Evolutionary conservation across 345 rosid genomes (phyloP), one percentile per base, ranked within the genome.

Genomic region (Rhizophora mangle): DNA sequence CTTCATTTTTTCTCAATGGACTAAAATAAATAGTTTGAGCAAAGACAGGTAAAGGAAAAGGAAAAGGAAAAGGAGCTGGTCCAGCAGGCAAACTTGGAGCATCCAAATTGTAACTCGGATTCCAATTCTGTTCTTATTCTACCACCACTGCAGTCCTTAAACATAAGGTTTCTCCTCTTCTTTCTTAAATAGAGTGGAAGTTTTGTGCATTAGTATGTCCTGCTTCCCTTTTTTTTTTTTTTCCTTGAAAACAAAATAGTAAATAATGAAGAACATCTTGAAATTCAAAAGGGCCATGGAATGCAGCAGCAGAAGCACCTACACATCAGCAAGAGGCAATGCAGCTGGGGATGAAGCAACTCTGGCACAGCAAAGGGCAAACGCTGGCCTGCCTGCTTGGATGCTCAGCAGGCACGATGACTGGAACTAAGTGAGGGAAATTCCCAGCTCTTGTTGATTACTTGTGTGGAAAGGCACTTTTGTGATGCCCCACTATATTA

Each of bases 61-160:
- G 97, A 93, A 49, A 88, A 76, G 84, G 97, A 88, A 19, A 91
- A 86, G 77, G 96, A 89, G 47, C 86, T 75, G 83, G 96, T 72
- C 46, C 82, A 85, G 65, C 59, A 77, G 58, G 67, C 63, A 53
- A 78, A 73, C 10, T 63, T 69, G 81, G 72, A 77, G 60, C 82
- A 69, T 27, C 85, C 74, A 69, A 70, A 72, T 31, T 39, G 51
- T 21, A 73, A 65, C 61, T 72, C 75, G 59, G 79, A 78, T 74
- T 71, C 88, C 39, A 66, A 87, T 62, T 64, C 86, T 4, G 22
- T 76, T 64, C 74, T 73, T 71, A 64, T 62, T 49, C 70, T 83
- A 37, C 89, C 78, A 47, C 81, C 82, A 57, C 43, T 72, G 36
- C 74, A 79, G 66, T 43, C 76, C 59, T 70, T 80, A 22, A 67